These are phyloP conservation scores for Agrostemma githago DNA, from an alignment of 148 eudicot genomes.

Conservation along the genomic window DNA sequence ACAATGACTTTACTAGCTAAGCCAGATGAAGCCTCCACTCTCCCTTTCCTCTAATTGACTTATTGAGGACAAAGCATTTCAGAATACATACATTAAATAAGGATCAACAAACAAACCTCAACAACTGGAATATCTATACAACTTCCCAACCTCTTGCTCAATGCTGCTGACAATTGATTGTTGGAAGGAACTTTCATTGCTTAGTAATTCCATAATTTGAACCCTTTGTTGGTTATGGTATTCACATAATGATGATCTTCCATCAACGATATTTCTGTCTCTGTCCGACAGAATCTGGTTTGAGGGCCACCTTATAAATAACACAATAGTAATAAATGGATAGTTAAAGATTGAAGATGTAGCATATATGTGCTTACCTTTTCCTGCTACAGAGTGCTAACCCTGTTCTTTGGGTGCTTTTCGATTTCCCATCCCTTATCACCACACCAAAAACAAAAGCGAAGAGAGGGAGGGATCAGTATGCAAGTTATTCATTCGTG, in stretches of 20 bases:
- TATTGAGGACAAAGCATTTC: constrained; percentile 1
- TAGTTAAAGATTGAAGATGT: constrained; percentile 1
- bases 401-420: constrained; percentile 63
- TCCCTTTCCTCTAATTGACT: neutral
- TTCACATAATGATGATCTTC: constrained; percentile 48
- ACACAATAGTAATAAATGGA: neutral
- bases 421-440: constrained; percentile 83
- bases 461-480: constrained; percentile 4
- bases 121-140: constrained; percentile 32
- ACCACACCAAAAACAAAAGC: constrained; percentile 12
- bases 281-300: constrained; percentile 52
- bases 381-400: constrained; percentile 50
- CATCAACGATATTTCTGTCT: constrained; percentile 43
- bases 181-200: constrained; percentile 50
- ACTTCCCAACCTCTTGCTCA: constrained; percentile 48
- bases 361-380: constrained; percentile 51
- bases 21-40: neutral
- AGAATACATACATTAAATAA: constrained; percentile 6
- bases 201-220: constrained; percentile 47
- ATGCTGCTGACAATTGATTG: constrained; percentile 40
- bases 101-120: constrained; percentile 38
- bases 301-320: constrained; percentile 26
- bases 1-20: neutral
- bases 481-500: neutral
- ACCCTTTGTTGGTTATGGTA: constrained; percentile 53